Conservation (phyloP, 352 stramenopile genomes). For the Phytophthora multivora region DNA sequence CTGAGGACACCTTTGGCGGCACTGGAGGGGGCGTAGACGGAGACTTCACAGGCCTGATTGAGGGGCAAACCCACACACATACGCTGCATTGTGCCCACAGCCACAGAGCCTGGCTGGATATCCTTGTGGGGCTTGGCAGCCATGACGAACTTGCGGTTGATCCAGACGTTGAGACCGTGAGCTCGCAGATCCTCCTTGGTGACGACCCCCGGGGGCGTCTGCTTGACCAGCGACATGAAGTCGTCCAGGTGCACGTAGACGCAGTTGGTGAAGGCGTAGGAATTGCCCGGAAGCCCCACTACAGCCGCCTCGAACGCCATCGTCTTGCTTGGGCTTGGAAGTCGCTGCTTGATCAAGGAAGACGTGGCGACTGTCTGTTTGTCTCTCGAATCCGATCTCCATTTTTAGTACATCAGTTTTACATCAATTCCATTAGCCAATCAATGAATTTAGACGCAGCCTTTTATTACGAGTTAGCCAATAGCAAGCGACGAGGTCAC, state of each 20-base stretch:
- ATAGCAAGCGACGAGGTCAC: conserved; percentile 12
- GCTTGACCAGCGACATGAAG: conserved; percentile 70
- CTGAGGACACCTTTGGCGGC: conserved; percentile 50
- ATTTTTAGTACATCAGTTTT: neutral
- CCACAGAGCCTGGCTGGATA: conserved; percentile 56
- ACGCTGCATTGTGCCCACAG: conserved; percentile 79
- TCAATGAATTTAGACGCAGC: conserved; percentile 9
- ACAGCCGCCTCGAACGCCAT: conserved; percentile 71
- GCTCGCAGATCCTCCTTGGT: conserved; percentile 75
- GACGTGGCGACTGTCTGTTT: conserved; percentile 17
- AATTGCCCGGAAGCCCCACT: conserved; percentile 75
- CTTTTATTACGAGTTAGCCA: conserved; percentile 9
- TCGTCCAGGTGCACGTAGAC: conserved; percentile 80
- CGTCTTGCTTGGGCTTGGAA: neutral
- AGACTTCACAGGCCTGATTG: conserved; percentile 65
- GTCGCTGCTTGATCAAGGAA: neutral
- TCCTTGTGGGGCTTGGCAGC: conserved; percentile 77
- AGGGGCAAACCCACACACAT: conserved; percentile 76
- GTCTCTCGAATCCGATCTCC: conserved; percentile 1
- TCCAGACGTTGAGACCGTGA: conserved; percentile 79
- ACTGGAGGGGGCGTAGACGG: conserved; percentile 60
- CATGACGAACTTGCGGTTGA: conserved; percentile 86
- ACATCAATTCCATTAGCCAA: conserved; percentile 13
- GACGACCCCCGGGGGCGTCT: conserved; percentile 64
- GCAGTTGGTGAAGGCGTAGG: conserved; percentile 84